These are phyloP conservation scores for Iris macrosiphon DNA, from an alignment of 106 monocot genomes.

Conservation along the genomic window DNA sequence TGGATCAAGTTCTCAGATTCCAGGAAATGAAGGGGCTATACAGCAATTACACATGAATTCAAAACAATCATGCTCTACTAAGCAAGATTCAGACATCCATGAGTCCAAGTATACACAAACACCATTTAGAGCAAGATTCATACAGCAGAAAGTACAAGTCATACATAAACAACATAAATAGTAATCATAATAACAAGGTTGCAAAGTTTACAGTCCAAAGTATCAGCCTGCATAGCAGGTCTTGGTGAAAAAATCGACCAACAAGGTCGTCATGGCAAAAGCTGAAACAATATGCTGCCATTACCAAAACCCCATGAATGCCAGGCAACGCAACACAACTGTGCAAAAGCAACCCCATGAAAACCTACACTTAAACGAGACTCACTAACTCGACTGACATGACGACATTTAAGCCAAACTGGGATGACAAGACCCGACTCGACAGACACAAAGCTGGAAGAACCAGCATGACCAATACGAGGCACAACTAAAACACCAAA, in stretches of 20 bases:
- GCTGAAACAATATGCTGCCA: constrained; percentile 16
- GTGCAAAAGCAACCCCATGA: constrained; percentile 37
- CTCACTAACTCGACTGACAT: not conserved
- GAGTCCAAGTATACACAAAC: no score
- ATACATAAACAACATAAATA: no score
- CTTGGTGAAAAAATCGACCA: constrained; percentile 12
- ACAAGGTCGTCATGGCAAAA: constrained; percentile 25
- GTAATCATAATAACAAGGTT: not conserved
- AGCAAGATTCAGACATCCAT: no score
- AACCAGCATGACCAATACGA: constrained; percentile 8
- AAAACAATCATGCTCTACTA: no score
- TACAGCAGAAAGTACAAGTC: no score
- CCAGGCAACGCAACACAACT: constrained; percentile 25
- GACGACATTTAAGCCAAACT: not conserved
- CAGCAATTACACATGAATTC: no score
- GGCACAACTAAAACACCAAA: constrained; percentile 15
- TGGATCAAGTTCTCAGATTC: no score
- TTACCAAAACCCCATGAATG: constrained; percentile 21
- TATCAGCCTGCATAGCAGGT: constrained; percentile 9
- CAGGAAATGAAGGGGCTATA: no score
- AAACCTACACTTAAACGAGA: constrained; percentile 13
- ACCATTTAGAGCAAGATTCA: no score
- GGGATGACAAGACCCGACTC: not conserved
- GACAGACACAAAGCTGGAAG: not conserved
- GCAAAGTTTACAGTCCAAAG: constrained; percentile 13